These are phyloP conservation scores for Auricularia auricula-judae DNA, from an alignment of 768 basidiomycete species.

Conservation along the genomic window DNA sequence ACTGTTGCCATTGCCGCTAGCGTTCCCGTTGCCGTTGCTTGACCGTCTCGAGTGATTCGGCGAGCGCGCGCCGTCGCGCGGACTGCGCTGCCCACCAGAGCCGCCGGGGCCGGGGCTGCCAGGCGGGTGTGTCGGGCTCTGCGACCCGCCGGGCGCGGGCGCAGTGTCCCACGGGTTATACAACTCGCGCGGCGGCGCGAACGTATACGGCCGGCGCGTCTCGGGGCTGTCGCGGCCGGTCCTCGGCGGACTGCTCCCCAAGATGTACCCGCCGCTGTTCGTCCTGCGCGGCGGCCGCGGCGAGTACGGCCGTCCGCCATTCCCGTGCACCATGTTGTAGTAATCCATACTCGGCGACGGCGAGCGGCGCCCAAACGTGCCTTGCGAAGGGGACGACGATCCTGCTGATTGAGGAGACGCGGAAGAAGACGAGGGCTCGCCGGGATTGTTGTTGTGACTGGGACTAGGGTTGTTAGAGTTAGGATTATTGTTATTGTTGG, in stretches of 20 bases:
- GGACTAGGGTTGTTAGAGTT: neutral
- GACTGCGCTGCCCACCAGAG: too few relatives aligned
- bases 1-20: neutral
- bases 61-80: too few relatives aligned
- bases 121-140: neutral
- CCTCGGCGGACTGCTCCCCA: neutral
- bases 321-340: neutral
- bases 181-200: neutral
- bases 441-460: neutral
- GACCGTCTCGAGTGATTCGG: too few relatives aligned
- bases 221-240: neutral
- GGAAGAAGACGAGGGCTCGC: neutral
- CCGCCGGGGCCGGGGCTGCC: too few relatives aligned
- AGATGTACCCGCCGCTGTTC: neutral
- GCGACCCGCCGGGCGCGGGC: neutral
- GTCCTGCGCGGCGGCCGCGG: neutral
- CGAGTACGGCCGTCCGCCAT: neutral
- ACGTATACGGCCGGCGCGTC: neutral
- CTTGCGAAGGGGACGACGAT: neutral
- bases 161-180: neutral
- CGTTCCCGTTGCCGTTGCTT: neutral
- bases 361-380: neutral
- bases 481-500: neutral
- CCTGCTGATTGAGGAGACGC: neutral
- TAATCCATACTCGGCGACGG: neutral